Base-by-base conservation (phyloP, 139 green algal species). In the Chlorella sp. region DNA sequence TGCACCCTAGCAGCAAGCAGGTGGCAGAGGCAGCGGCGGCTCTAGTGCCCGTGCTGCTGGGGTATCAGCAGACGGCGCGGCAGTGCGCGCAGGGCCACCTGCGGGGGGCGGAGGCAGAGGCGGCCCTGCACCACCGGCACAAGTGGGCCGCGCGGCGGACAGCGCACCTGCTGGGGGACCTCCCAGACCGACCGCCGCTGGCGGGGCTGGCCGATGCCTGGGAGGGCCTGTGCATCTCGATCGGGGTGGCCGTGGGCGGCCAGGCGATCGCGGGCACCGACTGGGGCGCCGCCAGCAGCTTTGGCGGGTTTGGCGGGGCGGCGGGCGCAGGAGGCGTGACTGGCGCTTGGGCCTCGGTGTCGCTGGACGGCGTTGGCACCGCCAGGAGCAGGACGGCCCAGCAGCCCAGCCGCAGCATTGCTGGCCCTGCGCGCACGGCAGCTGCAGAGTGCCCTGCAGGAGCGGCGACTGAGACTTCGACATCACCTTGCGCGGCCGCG, bases 121-220 rank as follows among this genome's bases (percentile, higher is more conserved):
- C 61, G 64, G 51, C 42, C 11, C 65, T 74, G 40, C 74, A 87
- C 36, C 33, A 36, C 17, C 63, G 67, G 41, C 83, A 88, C 64
- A 83, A 83, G 72, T 88, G 83, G 83, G 83, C 83, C 11, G 83
- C 83, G 0, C 64, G 75, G 61, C 74, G 71, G n/a, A 66, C 79
- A 27, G 83, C 76, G 15, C 64, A 46, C 15, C 36, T 87, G 66
- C 65, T 88, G 46, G 27, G 27, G 3, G 65, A 79, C 56, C 48
- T 82, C 50, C 71, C 72, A 6, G 59, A 70, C 15, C 71, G 29
- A 31, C 90, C 90, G 19, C 87, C 90, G 5, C 76, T 95, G 41
- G 67, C 64, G 14, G 63, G 66, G 0, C 21, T 82, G 4, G 46
- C 86, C 19, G 40, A 76, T 8, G 62, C 62, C 17, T 74, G 71